A percentile compares a stretch with the other conserved stretches of the same genome.
These are phyloP conservation scores for Capsaspora owczarzaki DNA, from an alignment of 78 protist species.

Conservation along the genomic window DNA sequence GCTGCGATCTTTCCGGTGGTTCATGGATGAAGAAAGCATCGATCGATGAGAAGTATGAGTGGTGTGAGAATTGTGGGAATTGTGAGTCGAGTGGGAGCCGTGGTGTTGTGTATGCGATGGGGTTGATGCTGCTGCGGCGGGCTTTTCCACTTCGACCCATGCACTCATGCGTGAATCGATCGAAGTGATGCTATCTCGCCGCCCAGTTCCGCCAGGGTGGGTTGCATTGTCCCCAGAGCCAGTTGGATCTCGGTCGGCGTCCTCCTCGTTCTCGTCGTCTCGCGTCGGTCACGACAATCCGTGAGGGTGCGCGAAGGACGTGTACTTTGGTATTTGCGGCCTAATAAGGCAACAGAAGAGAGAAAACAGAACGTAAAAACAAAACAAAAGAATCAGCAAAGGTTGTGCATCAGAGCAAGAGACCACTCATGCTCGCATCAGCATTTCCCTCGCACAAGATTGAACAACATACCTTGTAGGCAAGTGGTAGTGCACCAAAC, in stretches of 20 bases:
- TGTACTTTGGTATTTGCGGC: background rate
- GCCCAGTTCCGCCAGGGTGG: too few relatives aligned
- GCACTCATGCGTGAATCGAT: background rate
- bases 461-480: background rate
- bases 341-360: background rate
- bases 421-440: background rate
- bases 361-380: background rate
- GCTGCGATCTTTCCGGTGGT: background rate
- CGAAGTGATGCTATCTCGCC: background rate
- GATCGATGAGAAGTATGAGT: too few relatives aligned
- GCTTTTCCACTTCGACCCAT: background rate
- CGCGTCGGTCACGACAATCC: background rate
- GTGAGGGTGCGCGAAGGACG: background rate
- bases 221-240: too few relatives aligned
- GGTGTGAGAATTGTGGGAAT: too few relatives aligned
- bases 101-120: background rate
- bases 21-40: too few relatives aligned
- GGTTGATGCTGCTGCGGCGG: background rate
- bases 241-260: too few relatives aligned
- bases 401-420: background rate
- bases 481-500: background rate
- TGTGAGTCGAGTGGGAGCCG: background rate
- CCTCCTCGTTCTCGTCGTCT: background rate
- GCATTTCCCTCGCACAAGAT: background rate
- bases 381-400: too few relatives aligned